Evolutionary conservation across 2,329 filamentous ascomycete species (phyloP).

Genomic region (Tolypocladium ophioglossoides): DNA sequence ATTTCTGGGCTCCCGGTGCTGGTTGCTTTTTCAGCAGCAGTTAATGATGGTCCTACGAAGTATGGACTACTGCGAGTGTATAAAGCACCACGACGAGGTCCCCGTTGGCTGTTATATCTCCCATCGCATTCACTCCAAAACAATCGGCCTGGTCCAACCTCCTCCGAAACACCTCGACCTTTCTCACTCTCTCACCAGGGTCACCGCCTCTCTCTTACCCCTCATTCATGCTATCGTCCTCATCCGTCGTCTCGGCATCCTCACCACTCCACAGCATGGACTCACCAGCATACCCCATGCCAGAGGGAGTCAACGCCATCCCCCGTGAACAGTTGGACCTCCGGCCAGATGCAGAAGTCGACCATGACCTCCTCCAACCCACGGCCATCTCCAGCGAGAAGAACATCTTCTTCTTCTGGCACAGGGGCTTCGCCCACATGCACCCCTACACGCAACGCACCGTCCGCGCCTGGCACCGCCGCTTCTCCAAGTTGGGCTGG

Average conservation of each 20-base stretch:
- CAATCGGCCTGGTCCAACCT: not conserved
- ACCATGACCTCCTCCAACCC: conserved; percentile 28
- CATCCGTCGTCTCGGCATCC: not conserved
- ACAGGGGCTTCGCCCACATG: conserved; percentile 36
- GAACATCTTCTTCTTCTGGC: conserved; percentile 51
- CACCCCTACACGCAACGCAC: conserved; percentile 42
- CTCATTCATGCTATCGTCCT: not conserved
- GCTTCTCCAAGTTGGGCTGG: conserved; percentile 42
- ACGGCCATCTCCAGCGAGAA: conserved; percentile 31
- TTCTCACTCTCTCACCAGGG: not conserved
- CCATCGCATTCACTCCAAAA: no score
- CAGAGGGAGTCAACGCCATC: conserved; percentile 28
- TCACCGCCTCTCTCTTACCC: not conserved
- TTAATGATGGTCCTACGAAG: no score
- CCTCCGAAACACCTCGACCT: not conserved
- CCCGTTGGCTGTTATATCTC: no score
- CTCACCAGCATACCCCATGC: conserved; percentile 5
- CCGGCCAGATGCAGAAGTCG: conserved; percentile 33
- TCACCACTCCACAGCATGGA: not conserved
- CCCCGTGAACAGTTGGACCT: conserved; percentile 29
- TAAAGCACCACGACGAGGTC: no score
- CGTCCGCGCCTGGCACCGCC: conserved; percentile 41
- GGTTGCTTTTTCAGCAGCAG: no score
- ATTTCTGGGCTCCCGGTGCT: no score
- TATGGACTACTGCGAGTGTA: no score